Evolutionary conservation across 441 rosid species (phyloP).

Genomic region (Manihot esculenta): DNA sequence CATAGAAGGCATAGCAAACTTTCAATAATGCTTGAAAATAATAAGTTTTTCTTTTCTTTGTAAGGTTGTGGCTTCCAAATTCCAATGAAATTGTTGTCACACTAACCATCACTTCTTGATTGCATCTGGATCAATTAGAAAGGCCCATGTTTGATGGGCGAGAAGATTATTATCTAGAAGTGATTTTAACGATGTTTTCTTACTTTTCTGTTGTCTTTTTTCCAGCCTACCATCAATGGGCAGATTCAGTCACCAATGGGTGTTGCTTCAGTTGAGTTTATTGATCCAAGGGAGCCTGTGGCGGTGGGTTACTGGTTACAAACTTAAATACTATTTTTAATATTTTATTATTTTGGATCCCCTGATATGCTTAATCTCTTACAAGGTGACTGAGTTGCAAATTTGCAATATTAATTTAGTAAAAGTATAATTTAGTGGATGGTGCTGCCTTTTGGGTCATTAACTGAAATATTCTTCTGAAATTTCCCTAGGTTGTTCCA

Average conservation of each 20-base stretch:
- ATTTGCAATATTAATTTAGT: too few species aligned
- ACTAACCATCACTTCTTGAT: conserved; percentile 4
- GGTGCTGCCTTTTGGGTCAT: neutral
- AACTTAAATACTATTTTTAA: conserved; percentile 1
- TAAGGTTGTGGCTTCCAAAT: too few species aligned
- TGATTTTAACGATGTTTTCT: conserved; percentile 7
- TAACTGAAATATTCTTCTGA: conserved; percentile 1
- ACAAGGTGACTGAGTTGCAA: too few species aligned
- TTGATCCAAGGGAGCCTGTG: conserved; percentile 88
- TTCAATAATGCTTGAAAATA: neutral
- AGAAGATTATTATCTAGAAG: neutral
- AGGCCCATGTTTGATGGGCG: neutral
- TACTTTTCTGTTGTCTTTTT: conserved; percentile 18
- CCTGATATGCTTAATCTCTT: too few species aligned
- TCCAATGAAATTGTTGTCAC: neutral
- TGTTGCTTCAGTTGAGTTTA: conserved; percentile 82
- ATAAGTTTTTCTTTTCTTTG: neutral
- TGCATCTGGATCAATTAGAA: neutral
- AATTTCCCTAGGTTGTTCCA: conserved; percentile 69
- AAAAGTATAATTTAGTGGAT: neutral
- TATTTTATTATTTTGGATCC: neutral
- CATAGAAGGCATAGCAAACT: neutral
- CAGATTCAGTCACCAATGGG: conserved; percentile 95
- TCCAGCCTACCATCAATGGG: conserved; percentile 76
- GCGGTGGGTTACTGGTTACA: conserved; percentile 49